Evolutionary conservation across 768 basidiomycete genomes (phyloP).

Genomic region (Coprinopsis marcescibilis): DNA sequence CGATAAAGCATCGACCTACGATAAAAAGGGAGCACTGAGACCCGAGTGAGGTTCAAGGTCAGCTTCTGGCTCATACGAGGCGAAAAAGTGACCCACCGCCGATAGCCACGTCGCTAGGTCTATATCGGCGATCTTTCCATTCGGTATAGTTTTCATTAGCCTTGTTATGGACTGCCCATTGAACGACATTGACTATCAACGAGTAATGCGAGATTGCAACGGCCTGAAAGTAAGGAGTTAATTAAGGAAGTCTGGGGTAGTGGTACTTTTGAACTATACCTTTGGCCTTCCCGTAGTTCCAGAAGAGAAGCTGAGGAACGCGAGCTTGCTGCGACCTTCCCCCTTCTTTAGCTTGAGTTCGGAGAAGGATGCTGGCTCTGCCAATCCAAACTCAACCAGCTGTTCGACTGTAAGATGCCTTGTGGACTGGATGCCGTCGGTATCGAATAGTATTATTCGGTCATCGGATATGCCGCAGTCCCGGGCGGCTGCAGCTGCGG

Average conservation of each 20-base stretch:
- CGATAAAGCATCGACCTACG: slow-evolving; percentile 35
- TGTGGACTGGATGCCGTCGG: slow-evolving; percentile 7
- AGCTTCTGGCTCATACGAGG: not conserved
- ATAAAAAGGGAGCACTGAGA: slow-evolving; percentile 52
- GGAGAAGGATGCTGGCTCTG: slow-evolving; percentile 29
- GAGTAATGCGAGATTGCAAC: slow-evolving; percentile 58
- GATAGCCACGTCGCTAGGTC: slow-evolving; percentile 54
- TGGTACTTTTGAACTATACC: slow-evolving; percentile 26
- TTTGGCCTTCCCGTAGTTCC: slow-evolving; percentile 73
- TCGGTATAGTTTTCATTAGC: slow-evolving; percentile 38
- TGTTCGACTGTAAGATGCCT: slow-evolving; percentile 34
- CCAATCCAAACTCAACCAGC: slow-evolving; percentile 45
- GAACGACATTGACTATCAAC: slow-evolving; percentile 57
- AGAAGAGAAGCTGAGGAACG: slow-evolving; percentile 68
- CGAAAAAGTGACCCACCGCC: slow-evolving; percentile 36
- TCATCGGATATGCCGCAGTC: slow-evolving; percentile 31
- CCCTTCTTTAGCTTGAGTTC: slow-evolving; percentile 49
- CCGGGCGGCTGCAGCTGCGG: slow-evolving; percentile 37
- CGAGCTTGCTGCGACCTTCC: slow-evolving; percentile 65
- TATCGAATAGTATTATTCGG: slow-evolving; percentile 40
- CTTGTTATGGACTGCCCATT: slow-evolving; percentile 48
- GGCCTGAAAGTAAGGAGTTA: slow-evolving; percentile 29
- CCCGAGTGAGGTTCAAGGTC: not conserved
- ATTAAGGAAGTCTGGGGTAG: not conserved
- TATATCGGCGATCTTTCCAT: slow-evolving; percentile 46